Percentiles rank a stretch among this genome's conserved stretches.
Conservation (phyloP, 2,329 filamentous ascomycete genomes). For the Exophiala calicioides region DNA sequence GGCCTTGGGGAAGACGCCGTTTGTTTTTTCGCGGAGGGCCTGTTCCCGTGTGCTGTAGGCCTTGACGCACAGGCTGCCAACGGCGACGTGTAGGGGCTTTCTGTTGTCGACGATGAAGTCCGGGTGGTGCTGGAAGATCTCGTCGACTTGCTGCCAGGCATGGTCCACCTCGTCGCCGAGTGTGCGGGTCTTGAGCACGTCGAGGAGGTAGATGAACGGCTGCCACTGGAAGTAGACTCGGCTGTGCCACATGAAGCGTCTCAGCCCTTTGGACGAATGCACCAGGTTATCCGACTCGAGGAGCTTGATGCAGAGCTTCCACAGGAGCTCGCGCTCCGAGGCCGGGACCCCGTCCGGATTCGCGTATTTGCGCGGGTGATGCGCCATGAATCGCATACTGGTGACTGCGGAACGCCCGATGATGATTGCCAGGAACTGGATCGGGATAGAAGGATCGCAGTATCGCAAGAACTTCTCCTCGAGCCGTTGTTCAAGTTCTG, state of each 20-base stretch:
- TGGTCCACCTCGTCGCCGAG: constrained; percentile 39
- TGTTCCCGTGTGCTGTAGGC: constrained; percentile 43
- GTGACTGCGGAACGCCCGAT: constrained; percentile 48
- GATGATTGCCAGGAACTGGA: constrained; percentile 48
- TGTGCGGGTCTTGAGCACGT: constrained; percentile 42
- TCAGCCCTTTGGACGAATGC: constrained; percentile 41
- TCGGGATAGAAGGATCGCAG: constrained; percentile 51
- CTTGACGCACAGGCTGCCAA: constrained; percentile 46
- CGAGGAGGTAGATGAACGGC: constrained; percentile 53
- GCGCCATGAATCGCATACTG: constrained; percentile 48
- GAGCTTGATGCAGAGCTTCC: constrained; percentile 41
- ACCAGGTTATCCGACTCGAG: constrained; percentile 44
- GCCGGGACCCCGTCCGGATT: constrained; percentile 35
- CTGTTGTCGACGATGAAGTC: constrained; percentile 40
- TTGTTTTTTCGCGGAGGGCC: constrained; percentile 21
- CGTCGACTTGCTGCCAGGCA: constrained; percentile 50
- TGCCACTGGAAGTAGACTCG: constrained; percentile 55
- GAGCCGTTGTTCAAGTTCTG: constrained; percentile 53
- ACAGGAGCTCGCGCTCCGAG: constrained; percentile 43
- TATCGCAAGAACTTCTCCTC: constrained; percentile 58
- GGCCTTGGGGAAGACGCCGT: constrained; percentile 22
- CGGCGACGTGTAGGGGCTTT: constrained; percentile 45
- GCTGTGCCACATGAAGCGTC: constrained; percentile 50
- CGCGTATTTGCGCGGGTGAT: constrained; percentile 45
- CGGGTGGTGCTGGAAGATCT: constrained; percentile 46